Evolutionary conservation across 306 rosid species (phyloP), one percentile per base, ranked within the genome.

Genomic region (Cyclanthera cordifolia): DNA sequence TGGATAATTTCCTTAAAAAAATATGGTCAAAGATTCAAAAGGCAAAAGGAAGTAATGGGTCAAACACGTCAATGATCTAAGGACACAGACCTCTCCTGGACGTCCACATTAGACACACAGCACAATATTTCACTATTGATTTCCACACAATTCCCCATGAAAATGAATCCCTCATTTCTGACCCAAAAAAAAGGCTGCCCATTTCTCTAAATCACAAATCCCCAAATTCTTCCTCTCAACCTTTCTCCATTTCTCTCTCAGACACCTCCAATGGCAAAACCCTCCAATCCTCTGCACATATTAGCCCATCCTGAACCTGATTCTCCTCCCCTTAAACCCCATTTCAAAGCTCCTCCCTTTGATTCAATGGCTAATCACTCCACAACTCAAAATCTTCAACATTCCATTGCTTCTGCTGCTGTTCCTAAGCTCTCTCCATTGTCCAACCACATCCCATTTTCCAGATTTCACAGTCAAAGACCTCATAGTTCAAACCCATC

Each of bases 241-340:
- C 49, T 9, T 34, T 6, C 7, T 4, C 47, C 46, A 30, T n/a
- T 59, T 17, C 25, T 34, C 66, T 59, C 25, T 8, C 54, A 23
- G 51, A 4, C 43, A 4, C 43, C 55, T 66, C 21, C 71, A 10
- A 66, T 66, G 71, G 71, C 71, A 10, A 28, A 66, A 49, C 71
- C 71, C 71, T 15, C 71, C 21, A 45, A 23, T 34, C 37, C 25
- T 10, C 71, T 14, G 9, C 71, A 19, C 4, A 19, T 19, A 1
- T 51, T 53, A 69, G 60, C 73, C 2, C 56, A 60, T 30, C 60
- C 73, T 30, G 73, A 69, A 5, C 32, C 32, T 23, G 34, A 64
- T 21, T 46, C 34, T 12, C 69, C 41, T 34, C 41, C 41, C 41
- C 41, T 34, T 34, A 6, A 34, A 34, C 41, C 41, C 41, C 41